Evolutionary conservation across 2,329 filamentous ascomycete species (phyloP).

Genomic region (Alternaria triticina): DNA sequence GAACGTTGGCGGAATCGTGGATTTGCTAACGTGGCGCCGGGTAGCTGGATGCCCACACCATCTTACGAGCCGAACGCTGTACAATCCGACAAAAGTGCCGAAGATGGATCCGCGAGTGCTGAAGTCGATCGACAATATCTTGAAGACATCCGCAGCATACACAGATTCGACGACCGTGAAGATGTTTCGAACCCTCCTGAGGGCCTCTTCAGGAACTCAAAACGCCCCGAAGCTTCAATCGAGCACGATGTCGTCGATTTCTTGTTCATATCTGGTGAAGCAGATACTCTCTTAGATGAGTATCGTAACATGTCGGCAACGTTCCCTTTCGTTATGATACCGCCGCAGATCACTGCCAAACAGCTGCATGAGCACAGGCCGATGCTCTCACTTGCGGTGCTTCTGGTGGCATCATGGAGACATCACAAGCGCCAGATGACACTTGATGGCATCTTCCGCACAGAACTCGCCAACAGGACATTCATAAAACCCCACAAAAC

Average conservation of each 20-base stretch:
- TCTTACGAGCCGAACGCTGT: constrained; percentile 26
- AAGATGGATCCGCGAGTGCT: constrained; percentile 9
- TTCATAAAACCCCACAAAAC: constrained; percentile 37
- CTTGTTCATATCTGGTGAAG: constrained; percentile 31
- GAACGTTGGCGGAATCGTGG: constrained; percentile 1
- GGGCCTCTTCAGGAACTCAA: constrained; percentile 21
- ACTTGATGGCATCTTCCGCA: constrained; percentile 37
- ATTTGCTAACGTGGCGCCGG: constrained; percentile 20
- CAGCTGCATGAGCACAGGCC: constrained; percentile 33
- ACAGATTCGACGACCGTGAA: constrained; percentile 28
- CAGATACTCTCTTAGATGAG: constrained; percentile 32
- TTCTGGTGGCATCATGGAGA: constrained; percentile 37
- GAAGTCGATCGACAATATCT: constrained; percentile 33
- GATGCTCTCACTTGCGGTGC: constrained; percentile 42
- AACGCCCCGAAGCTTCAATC: constrained; percentile 28
- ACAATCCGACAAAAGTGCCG: constrained; percentile 7
- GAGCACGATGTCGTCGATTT: constrained; percentile 25
- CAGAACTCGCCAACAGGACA: constrained; percentile 42
- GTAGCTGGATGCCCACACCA: constrained; percentile 35
- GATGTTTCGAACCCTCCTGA: constrained; percentile 17
- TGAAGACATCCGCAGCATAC: constrained; percentile 34
- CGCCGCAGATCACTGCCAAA: constrained; percentile 14
- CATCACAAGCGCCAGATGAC: constrained; percentile 33
- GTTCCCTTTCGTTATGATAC: constrained; percentile 41
- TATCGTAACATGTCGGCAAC: constrained; percentile 38